phyloP scores from a whole-genome alignment of 2,329 filamentous ascomycete genomes.

The Fusarium sp. region DNA sequence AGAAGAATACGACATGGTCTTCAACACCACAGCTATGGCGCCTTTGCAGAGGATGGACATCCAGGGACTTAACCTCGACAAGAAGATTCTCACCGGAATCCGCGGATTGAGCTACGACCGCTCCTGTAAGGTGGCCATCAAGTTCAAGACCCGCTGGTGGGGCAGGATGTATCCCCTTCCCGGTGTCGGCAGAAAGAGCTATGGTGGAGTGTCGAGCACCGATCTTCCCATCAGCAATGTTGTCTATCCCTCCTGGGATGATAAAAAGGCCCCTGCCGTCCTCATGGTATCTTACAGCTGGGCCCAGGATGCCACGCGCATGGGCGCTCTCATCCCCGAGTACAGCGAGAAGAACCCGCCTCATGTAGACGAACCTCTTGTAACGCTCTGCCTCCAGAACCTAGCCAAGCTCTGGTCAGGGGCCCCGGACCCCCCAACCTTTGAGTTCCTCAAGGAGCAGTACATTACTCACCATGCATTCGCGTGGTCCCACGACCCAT shows the following conservation, averaged over 20 bases:
- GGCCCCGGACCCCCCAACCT: background rate
- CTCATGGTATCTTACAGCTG: slow-evolving; percentile 37
- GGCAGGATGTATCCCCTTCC: slow-evolving; percentile 23
- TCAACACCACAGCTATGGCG: slow-evolving; percentile 36
- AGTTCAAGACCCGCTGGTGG: slow-evolving; percentile 39
- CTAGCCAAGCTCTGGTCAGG: slow-evolving; percentile 24
- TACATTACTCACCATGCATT: slow-evolving; percentile 52
- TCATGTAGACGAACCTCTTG: slow-evolving; percentile 3
- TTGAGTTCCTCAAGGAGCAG: slow-evolving; percentile 19
- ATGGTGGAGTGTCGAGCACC: slow-evolving; percentile 21
- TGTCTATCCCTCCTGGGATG: slow-evolving; percentile 33
- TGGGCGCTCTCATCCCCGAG: slow-evolving; percentile 31
- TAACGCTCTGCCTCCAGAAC: slow-evolving; percentile 28
- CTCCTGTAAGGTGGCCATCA: slow-evolving; percentile 33
- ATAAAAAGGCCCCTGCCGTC: slow-evolving; percentile 16
- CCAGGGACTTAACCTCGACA: background rate
- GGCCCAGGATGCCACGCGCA: slow-evolving; percentile 37
- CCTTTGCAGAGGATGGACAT: slow-evolving; percentile 33
- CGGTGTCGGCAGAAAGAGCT: background rate
- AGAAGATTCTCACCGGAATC: slow-evolving; percentile 24
- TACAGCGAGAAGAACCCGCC: slow-evolving; percentile 12
- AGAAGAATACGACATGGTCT: slow-evolving; percentile 29
- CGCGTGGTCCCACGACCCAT: slow-evolving; percentile 56
- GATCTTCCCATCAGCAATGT: slow-evolving; percentile 17
- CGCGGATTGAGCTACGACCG: slow-evolving; percentile 27